Evolutionary conservation across 768 basidiomycete genomes (phyloP).

Genomic region (Calocybe gangraenosa): DNA sequence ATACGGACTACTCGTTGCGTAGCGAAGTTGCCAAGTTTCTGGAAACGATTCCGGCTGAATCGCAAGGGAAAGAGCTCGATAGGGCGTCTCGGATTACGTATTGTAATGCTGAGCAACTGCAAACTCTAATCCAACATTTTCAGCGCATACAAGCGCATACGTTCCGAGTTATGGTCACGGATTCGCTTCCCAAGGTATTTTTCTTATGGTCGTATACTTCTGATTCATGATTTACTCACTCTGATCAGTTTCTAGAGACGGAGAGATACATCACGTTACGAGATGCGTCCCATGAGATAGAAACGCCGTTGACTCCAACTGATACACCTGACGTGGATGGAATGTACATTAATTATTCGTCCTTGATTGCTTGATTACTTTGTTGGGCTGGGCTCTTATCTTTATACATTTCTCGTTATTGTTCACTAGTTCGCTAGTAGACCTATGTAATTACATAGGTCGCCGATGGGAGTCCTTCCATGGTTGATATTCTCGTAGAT

Average conservation of each 20-base stretch:
- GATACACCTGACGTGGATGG: slow-evolving; percentile 1
- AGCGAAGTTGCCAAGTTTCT: slow-evolving; percentile 13
- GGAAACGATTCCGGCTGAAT: slow-evolving; percentile 1
- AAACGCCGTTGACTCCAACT: neutral
- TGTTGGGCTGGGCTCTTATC: too few relatives aligned
- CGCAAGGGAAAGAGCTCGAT: neutral
- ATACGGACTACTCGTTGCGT: slow-evolving; percentile 12
- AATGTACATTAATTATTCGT: slow-evolving; percentile 7
- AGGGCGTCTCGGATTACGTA: slow-evolving; percentile 8
- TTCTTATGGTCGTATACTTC: neutral
- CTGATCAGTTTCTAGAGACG: slow-evolving; percentile 9
- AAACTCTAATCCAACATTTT: slow-evolving; percentile 9
- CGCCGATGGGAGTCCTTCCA: too few relatives aligned
- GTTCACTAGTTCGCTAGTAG: too few relatives aligned
- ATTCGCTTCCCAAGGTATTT: slow-evolving; percentile 14
- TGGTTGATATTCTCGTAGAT: too few relatives aligned
- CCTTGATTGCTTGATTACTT: slow-evolving; percentile 9
- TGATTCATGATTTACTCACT: neutral
- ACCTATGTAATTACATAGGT: too few relatives aligned
- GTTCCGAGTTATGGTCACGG: slow-evolving; percentile 15
- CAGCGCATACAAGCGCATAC: slow-evolving; percentile 11
- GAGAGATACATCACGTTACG: slow-evolving; percentile 10
- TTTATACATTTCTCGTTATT: too few relatives aligned
- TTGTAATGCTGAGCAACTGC: slow-evolving; percentile 12
- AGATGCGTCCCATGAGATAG: slow-evolving; percentile 2